Evolutionary conservation across 2,329 filamentous ascomycete genomes (phyloP).

Genomic region (Ophiostoma novo-ulmi): DNA sequence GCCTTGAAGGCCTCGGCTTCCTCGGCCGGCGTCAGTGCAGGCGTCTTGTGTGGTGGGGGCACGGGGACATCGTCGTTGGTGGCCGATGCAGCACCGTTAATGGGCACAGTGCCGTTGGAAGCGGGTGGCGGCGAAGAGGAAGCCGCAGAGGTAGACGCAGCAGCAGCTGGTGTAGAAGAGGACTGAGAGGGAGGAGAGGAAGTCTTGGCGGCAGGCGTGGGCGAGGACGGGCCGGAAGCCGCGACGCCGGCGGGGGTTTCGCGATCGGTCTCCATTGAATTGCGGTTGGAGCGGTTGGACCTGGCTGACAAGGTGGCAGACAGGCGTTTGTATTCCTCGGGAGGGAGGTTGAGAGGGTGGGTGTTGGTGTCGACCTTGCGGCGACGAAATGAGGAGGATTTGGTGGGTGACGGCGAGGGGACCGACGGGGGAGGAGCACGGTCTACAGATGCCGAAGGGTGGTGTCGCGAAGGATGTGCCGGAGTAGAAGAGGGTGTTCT

Average conservation of each 20-base stretch:
- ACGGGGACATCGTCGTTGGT: slow-evolving; percentile 44
- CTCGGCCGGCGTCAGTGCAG: slow-evolving; percentile 58
- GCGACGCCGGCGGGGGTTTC: slow-evolving; percentile 47
- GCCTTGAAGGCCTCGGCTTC: slow-evolving; percentile 91
- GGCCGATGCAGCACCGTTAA: slow-evolving; percentile 42
- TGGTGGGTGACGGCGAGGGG: slow-evolving; percentile 34
- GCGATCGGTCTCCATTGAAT: slow-evolving; percentile 72
- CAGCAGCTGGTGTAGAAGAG: not conserved
- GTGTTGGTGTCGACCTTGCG: slow-evolving; percentile 61
- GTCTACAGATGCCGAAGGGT: not conserved
- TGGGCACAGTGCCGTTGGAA: slow-evolving; percentile 41
- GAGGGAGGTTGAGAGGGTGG: slow-evolving; percentile 84
- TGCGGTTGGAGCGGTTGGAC: slow-evolving; percentile 56
- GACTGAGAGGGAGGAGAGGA: slow-evolving; percentile 6
- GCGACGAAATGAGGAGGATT: slow-evolving; percentile 43
- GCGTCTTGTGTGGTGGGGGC: slow-evolving; percentile 67
- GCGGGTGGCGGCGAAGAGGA: slow-evolving; percentile 8
- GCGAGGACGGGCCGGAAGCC: slow-evolving; percentile 35
- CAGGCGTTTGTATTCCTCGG: slow-evolving; percentile 76
- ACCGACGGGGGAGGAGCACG: slow-evolving; percentile 7
- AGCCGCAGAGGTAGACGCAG: not conserved
- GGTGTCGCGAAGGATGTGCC: not conserved
- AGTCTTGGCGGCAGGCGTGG: slow-evolving; percentile 35
- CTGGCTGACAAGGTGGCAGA: slow-evolving; percentile 39
- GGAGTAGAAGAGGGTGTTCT: slow-evolving; percentile 5